Evolutionary conservation across 306 rosid species (phyloP).

Genomic region (Prunus mongolica): DNA sequence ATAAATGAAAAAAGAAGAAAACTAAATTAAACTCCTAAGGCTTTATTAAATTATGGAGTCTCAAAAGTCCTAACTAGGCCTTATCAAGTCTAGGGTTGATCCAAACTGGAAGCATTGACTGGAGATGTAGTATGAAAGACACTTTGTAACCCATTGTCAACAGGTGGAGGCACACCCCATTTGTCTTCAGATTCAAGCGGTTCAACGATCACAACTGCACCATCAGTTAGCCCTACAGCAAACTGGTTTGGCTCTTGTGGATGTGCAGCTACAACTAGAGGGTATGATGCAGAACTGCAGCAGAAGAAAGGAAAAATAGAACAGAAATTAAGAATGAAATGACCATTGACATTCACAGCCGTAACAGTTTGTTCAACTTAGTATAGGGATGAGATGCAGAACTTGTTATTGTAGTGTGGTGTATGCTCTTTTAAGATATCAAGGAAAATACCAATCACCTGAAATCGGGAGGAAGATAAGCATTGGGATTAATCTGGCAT

Average conservation of each 20-base stretch:
- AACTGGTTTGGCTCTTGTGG: conserved; percentile 85
- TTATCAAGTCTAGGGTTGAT: conserved; percentile 51
- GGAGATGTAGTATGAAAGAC: conserved; percentile 35
- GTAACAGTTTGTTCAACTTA: neutral
- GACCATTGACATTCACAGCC: neutral
- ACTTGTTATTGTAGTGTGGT: neutral
- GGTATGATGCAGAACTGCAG: conserved; percentile 45
- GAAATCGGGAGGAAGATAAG: conserved; percentile 64
- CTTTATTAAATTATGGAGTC: neutral
- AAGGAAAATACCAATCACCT: conserved; percentile 37
- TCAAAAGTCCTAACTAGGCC: neutral
- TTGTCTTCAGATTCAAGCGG: conserved; percentile 71
- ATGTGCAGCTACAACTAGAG: conserved; percentile 70
- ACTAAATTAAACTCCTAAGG: neutral
- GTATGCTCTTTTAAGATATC: neutral
- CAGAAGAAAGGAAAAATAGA: neutral
- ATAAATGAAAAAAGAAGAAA: neutral
- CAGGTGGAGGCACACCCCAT: conserved; percentile 72
- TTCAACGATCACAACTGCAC: conserved; percentile 71
- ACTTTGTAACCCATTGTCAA: conserved; percentile 57
- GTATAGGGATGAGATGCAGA: neutral
- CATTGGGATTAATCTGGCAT: conserved; percentile 72
- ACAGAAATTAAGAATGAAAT: neutral
- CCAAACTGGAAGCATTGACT: conserved; percentile 57
- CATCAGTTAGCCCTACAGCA: conserved; percentile 84